Evolutionary conservation across 164 flowering plant species (phyloP).

Genomic region (Protea cynaroides): DNA sequence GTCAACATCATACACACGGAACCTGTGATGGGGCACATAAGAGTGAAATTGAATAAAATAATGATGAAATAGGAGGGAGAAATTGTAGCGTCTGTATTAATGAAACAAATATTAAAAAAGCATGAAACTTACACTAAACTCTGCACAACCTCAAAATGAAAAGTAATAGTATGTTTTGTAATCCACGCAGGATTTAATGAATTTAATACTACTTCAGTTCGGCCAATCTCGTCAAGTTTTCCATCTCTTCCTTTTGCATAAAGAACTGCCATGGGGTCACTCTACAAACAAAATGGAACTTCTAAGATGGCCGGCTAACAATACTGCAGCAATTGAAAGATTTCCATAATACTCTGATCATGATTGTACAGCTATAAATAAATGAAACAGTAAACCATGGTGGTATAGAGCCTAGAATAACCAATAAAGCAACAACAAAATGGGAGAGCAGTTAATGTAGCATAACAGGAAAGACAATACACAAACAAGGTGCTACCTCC

Average conservation of each 20-base stretch:
- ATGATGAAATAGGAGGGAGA: background rate
- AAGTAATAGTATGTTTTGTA: conserved; percentile 40
- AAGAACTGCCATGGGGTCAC: conserved; percentile 74
- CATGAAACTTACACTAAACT: conserved; percentile 61
- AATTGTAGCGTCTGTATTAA: background rate
- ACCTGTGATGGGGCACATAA: conserved; percentile 44
- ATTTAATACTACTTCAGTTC: conserved; percentile 75
- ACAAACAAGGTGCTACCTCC: background rate
- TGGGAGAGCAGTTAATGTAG: background rate
- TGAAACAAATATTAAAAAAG: conserved; percentile 3
- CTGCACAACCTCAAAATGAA: conserved; percentile 75
- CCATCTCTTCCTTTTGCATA: conserved; percentile 69
- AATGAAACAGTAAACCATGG: no score
- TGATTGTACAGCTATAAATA: no score
- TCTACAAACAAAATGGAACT: conserved; percentile 37
- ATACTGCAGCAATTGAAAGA: background rate
- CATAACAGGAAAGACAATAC: background rate
- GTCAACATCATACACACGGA: conserved; percentile 77
- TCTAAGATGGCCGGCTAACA: conserved; percentile 2
- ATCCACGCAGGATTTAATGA: conserved; percentile 76
- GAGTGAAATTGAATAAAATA: conserved; percentile 1
- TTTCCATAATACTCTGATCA: background rate
- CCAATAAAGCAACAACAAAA: background rate
- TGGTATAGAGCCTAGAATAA: background rate
- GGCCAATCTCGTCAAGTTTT: conserved; percentile 61